Conservation (phyloP, 305 asterid genomes). For the Andrographis paniculata region DNA sequence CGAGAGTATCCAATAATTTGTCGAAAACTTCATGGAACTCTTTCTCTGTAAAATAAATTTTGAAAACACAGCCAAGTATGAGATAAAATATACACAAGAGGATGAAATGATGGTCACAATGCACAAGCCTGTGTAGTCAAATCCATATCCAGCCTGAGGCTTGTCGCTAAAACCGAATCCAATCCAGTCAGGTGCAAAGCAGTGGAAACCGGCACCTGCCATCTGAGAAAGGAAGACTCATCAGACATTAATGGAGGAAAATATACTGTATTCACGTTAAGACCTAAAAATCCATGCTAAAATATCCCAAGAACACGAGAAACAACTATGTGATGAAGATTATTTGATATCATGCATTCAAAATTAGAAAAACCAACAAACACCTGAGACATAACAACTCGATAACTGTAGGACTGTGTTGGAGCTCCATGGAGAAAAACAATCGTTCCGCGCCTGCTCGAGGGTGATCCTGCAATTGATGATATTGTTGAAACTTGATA, state of each 20-base stretch:
- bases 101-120: slow-evolving; percentile 11
- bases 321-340: neutral
- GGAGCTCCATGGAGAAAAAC: slow-evolving; percentile 97
- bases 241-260: slow-evolving; percentile 14
- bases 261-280: neutral
- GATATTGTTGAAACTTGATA: slow-evolving; percentile 1
- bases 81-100: neutral
- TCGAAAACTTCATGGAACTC: slow-evolving; percentile 89
- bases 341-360: neutral
- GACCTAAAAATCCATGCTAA: neutral
- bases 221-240: slow-evolving; percentile 31
- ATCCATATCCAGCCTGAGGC: slow-evolving; percentile 95
- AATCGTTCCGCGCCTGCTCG: slow-evolving; percentile 68
- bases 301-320: neutral
- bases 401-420: slow-evolving; percentile 86
- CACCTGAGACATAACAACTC: slow-evolving; percentile 95
- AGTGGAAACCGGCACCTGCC: slow-evolving; percentile 85
- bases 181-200: slow-evolving; percentile 97
- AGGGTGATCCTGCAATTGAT: slow-evolving; percentile 55
- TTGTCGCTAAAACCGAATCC: slow-evolving; percentile 96
- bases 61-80: slow-evolving; percentile 20
- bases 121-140: slow-evolving; percentile 72
- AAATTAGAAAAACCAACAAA: neutral
- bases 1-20: slow-evolving; percentile 69
- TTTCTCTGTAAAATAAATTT: slow-evolving; percentile 46